Evolutionary conservation across 768 basidiomycete species (phyloP), one percentile per base, ranked within the genome.

Genomic region (Leccinum ochraceum): DNA sequence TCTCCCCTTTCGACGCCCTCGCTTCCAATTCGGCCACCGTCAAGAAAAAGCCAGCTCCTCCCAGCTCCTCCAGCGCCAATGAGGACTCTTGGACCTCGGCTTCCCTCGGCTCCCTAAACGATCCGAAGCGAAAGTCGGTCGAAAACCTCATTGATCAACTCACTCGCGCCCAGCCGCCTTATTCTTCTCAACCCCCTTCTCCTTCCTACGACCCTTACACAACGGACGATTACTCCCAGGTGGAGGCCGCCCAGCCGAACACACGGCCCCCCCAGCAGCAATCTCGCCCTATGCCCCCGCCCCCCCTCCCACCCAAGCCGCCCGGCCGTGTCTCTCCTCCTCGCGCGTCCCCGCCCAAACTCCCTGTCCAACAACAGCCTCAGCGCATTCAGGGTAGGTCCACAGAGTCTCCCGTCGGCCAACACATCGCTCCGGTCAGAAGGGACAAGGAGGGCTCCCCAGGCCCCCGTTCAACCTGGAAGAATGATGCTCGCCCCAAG

Each of bases 1-100:
- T 88, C 54, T 92, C 90, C 53, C 87, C 92, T 2, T 93, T 94
- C 66, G 92, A 94, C 66, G 91, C 89, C 26, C 81, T 94, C 51
- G 80, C 75, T n/a, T 64, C 85, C 8, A 75, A 80, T n/a, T 36
- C 70, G 1, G 70, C 71, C 46, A 58, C 80, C 17, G 72, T 82
- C 57, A 89, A 88, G 78, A 90, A 91, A 71, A 91, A 90, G 70
- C 85, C 86, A 11, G 62, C 77, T 51, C 76, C 78, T 51, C 17
- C 67, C 56, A 75, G 76, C 53, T 54, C 78, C 13, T 77, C 81
- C 37, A 80, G 76, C 57, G 72, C 78, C 52, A 81, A 79, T 54
- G 87, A 91, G 34, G 86, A 88, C 58, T 80, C 84, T 13, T 89
- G 86, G 87, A 76, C 79, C 1, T 62, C 75, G 0, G 66, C 69